Evolutionary conservation across 805 yeast species (phyloP), one percentile per base, ranked within the genome.

Genomic region (Candida maesae): DNA sequence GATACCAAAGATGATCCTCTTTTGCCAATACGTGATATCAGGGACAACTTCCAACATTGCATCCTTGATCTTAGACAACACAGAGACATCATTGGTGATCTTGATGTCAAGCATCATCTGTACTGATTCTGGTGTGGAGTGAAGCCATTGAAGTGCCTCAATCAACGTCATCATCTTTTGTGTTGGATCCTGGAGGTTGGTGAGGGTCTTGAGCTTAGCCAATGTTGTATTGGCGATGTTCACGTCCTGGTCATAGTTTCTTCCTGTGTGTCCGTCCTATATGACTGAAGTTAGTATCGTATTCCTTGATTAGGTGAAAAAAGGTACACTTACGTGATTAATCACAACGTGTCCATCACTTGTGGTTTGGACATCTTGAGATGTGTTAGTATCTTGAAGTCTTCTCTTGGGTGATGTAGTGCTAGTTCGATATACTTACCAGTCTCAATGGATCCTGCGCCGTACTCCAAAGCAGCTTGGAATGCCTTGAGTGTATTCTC

Each of bases 101-200:
- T 76, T 76, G 51, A 75, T 69, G 50, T 76, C 82, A 33, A 76
- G 54, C 76, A 76, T 74, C 26, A 76, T 49, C 18, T 59, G 44
- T 6, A 40, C 32, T 24, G 58, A 55, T 9, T 35, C 24, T 7
- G 36, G 39, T 1, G 20, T 15, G n/a, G 63, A 46, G 31, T n/a
- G n/a, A n/a, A 66, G 52, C 70, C 77, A 69, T 21, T 59, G 45
- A 7, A 71, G 53, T 4, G 71, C 54, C 17, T 72, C 71, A 8
- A 48, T 49, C 4, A 75, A 52, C 0, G 76, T 67, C 9, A 74
- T 61, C 63, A 76, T 67, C 19, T 48, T 53, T 50, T 66, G 64
- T 2, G 53, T 44, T 10, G 60, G 54, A 42, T 60, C 65, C 26
- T 56, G 59, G 29, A 47, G 50, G 26, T 66, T 65, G 17, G 51